Evolutionary conservation across 805 yeast species (phyloP), one percentile per base, ranked within the genome.

Genomic region (Ogataea allantospora): DNA sequence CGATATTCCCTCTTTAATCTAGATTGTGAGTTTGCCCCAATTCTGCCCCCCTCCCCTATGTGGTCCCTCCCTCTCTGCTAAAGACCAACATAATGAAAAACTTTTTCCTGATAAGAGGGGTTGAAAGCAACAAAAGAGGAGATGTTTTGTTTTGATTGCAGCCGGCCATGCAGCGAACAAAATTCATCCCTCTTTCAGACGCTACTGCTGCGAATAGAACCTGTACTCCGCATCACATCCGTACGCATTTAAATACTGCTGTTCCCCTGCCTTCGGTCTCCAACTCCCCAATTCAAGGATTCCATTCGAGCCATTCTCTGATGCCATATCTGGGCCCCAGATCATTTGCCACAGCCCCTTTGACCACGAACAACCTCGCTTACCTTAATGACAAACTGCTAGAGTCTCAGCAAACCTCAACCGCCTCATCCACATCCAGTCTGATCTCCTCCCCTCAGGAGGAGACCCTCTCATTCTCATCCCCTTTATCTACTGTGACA

Each of bases 301-400:
- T 25, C 26, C 13, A 19, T 7, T n/a, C 29, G 15, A 13, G 24
- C 20, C 40, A 17, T 14, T 19, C 10, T 11, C 11, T 26, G 40
- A 62, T 62, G 66, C 58, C 66, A 38, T 62, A 60, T 42, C 42
- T 62, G 28, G 66, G 66, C 20, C 65, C 66, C 24, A 58, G 50
- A 43, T 48, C 65, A 6, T 62, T 60, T 42, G 55, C 50, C n/a
- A 62, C 66, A 11, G 53, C 65, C 22, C 66, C 65, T 15, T 36
- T 62, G 11, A 62, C 66, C 6, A 42, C 54, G 7, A 53, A 48
- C 29, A 62, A 62, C 42, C 45, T 62, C 27, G 57, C 60, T 19
- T 57, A 50, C 30, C 44, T 62, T 35, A 57, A 58, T 35, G 51
- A 50, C 36, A 48, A 43, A 37, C 41, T 53, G 6, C 30, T 44